phyloP scores from a whole-genome alignment of 2,329 filamentous ascomycete genomes.

The Nigrospora oryzae region DNA sequence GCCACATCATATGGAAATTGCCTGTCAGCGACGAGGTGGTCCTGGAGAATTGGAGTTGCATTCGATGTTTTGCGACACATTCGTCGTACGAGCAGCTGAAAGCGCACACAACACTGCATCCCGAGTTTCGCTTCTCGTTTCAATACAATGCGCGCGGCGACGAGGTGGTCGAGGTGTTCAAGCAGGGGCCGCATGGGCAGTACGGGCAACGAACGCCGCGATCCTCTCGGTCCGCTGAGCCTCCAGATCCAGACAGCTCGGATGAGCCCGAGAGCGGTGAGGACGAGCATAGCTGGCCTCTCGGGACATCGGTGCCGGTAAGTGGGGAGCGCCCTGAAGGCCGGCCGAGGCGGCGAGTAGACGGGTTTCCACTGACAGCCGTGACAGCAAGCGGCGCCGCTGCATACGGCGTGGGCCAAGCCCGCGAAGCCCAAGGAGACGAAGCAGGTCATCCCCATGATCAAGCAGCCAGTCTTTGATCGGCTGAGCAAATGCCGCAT shows the following conservation, averaged over 20 bases:
- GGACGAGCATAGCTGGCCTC: constrained; percentile 6
- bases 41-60: constrained; percentile 41
- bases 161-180: constrained; percentile 16
- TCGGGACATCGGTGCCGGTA: too few species aligned
- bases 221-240: constrained; percentile 9
- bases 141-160: constrained; percentile 11
- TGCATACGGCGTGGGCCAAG: background rate
- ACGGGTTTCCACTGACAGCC: too few species aligned
- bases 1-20: constrained; percentile 38
- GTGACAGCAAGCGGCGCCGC: too few species aligned
- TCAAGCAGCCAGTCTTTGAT: constrained; percentile 46
- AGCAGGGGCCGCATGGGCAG: constrained; percentile 12
- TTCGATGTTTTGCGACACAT: constrained; percentile 40
- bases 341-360: too few species aligned
- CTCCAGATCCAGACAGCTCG: constrained; percentile 10
- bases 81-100: constrained; percentile 38
- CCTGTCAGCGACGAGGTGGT: constrained; percentile 31
- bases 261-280: constrained; percentile 16
- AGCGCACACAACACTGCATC: constrained; percentile 39
- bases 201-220: constrained; percentile 6
- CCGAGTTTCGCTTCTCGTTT: constrained; percentile 34
- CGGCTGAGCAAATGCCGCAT: constrained; percentile 46
- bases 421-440: constrained; percentile 13
- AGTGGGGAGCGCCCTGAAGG: too few species aligned
- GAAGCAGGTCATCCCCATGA: constrained; percentile 37